Evolutionary conservation across 805 yeast genomes (phyloP).

Genomic region (Komagataella phaffii): DNA sequence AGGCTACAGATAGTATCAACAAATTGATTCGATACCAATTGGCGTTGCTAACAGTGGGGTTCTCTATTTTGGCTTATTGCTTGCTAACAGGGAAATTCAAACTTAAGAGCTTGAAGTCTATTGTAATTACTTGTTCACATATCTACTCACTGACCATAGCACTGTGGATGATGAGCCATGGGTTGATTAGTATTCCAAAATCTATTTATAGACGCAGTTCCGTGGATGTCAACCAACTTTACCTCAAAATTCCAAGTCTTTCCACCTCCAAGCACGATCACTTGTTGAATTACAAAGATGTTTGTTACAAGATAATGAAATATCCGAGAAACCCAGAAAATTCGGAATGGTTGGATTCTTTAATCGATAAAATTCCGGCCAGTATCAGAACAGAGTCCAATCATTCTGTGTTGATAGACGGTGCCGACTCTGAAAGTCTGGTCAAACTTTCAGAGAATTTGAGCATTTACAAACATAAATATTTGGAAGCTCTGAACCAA

Average conservation of each 20-base stretch:
- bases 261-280: neutral
- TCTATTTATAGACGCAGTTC: conserved; percentile 6
- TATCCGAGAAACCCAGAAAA: conserved; percentile 1
- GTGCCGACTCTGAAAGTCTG: neutral
- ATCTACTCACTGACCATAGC: conserved; percentile 64
- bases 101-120: conserved; percentile 40
- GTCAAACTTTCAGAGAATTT: neutral
- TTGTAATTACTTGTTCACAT: conserved; percentile 66
- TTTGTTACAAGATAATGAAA: neutral
- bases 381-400: neutral
- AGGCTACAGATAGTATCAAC: conserved; percentile 42
- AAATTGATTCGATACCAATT: conserved; percentile 49
- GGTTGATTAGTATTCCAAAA: conserved; percentile 56
- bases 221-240: neutral
- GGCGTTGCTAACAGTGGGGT: conserved; percentile 36
- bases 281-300: neutral
- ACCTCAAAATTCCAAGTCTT: neutral
- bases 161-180: conserved; percentile 79
- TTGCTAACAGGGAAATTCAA: conserved; percentile 27
- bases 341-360: conserved; percentile 1
- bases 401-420: neutral
- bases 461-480: neutral
- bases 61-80: conserved; percentile 46
- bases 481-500: neutral
- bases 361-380: neutral